Percentiles rank a stretch among this genome's conserved stretches.
Evolutionary conservation across 1,284 basidiomycete species (phyloP).

Genomic region (Clitocybe nebularis): DNA sequence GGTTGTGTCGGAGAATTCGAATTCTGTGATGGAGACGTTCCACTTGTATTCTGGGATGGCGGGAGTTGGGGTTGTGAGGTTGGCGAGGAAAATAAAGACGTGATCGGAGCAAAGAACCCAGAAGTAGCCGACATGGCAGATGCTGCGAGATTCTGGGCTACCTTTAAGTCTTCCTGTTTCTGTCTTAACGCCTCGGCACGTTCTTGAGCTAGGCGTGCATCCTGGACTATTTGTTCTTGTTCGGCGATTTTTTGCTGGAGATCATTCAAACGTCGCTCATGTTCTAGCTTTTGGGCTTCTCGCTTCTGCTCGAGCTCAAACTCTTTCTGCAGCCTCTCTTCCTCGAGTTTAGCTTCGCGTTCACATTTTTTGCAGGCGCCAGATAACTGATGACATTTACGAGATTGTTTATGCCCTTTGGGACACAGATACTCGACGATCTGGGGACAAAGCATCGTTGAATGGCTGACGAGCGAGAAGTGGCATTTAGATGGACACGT

Average conservation of each 20-base stretch:
- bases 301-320: constrained; percentile 27
- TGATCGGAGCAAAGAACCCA: not conserved
- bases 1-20: not conserved
- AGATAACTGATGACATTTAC: constrained; percentile 28
- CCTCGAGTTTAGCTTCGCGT: constrained; percentile 23
- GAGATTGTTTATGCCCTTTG: constrained; percentile 26
- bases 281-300: constrained; percentile 27
- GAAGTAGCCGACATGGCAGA: constrained; percentile 1
- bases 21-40: not conserved
- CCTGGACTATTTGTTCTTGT: constrained; percentile 28
- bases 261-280: constrained; percentile 15
- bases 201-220: constrained; percentile 23
- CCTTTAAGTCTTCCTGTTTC: constrained; percentile 30
- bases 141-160: constrained; percentile 11
- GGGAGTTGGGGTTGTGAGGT: not conserved
- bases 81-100: not conserved
- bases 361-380: constrained; percentile 31
- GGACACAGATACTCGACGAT: constrained; percentile 29
- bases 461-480: constrained; percentile 40
- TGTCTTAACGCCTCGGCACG: constrained; percentile 23
- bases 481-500: constrained; percentile 55
- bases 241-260: constrained; percentile 20
- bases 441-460: constrained; percentile 37
- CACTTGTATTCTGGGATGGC: not conserved
- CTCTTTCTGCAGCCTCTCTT: constrained; percentile 25